Base-by-base conservation (phyloP, 768 basidiomycete genomes). In the Boletus vinaceobasis region DNA sequence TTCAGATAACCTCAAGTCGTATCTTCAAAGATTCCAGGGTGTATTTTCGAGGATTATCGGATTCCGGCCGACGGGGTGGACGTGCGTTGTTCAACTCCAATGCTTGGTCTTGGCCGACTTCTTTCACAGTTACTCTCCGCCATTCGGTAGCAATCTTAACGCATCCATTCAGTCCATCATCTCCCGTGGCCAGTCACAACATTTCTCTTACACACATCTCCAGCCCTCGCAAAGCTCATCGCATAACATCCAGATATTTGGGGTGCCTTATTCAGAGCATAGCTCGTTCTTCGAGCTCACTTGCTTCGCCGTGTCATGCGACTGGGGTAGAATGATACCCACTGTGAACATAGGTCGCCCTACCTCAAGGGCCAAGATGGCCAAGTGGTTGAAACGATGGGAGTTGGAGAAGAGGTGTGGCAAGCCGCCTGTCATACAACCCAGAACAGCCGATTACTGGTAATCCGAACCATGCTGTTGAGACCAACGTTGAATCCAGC, bases 1-100 rank as follows among this genome's bases (percentile, higher is more conserved):
- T 4, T 81, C 84, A 0, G 95, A 98, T 61, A 79, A 81, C 52
- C 77, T 99, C 33, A 84, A 84, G 65, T 71, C 74, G 3, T 98
- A 99, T 64, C 73, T 91, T 21, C 83, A 85, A 40, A 83, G 83
- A 7, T 92, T 86, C 65, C 82, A 87, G 50, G 84, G 84, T 5
- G 77, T 74, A 13, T 98, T 87, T 66, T 80, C 77, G 45, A 84
- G 81, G 50, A 82, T 83, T 1, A 77, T 97, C 13, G 95, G 88
- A 0, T 89, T 98, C 60, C 75, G 95, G 53, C 97, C 97, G 0
- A 98, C 97, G 0, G 97, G 97, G 35, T 98, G 96, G 96, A 90
- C 92, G 84, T 97, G 56, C 67, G 90, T 80, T 38, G 11, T 40
- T 43, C 10, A 26, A 5, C 7, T 4, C 7, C 5, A 2, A 26